Percentiles rank a stretch among this genome's conserved stretches.
These are phyloP conservation scores for Bacidia rubella DNA, from an alignment of 495 filamentous ascomycete genomes.

Conservation along the genomic window DNA sequence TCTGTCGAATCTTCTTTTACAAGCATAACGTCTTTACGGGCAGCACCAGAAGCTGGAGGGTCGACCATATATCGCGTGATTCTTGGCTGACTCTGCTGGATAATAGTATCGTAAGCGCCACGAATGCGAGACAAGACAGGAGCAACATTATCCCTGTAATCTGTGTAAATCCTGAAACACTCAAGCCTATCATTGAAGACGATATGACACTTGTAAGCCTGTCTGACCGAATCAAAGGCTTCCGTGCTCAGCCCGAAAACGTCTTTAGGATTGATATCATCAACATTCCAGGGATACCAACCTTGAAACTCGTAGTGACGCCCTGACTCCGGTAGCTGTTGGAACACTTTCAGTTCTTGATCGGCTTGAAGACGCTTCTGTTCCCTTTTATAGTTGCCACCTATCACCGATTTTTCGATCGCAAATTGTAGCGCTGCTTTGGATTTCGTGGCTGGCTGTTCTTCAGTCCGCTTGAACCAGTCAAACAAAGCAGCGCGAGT, in stretches of 20 bases:
- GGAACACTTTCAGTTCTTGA: conserved; percentile 17
- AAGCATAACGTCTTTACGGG: not conserved
- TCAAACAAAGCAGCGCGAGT: conserved; percentile 12
- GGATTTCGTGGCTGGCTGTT: not conserved
- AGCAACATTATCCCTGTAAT: not conserved
- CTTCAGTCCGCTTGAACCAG: conserved; percentile 1
- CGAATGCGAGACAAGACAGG: not conserved
- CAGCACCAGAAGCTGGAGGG: not conserved
- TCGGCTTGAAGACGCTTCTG: conserved; percentile 19
- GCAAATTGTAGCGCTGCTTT: conserved; percentile 5
- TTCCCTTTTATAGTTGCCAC: conserved; percentile 15
- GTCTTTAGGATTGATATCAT: conserved; percentile 25
- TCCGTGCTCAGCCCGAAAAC: conserved; percentile 34
- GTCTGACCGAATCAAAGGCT: conserved; percentile 33
- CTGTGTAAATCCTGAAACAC: not conserved
- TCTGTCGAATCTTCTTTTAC: not conserved
- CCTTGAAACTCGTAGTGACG: conserved; percentile 22
- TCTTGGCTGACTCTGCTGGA: not conserved
- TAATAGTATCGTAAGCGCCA: not conserved
- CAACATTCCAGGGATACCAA: conserved; percentile 32
- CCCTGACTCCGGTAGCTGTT: conserved; percentile 21
- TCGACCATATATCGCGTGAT: not conserved
- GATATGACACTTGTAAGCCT: conserved; percentile 23
- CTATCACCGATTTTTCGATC: conserved; percentile 10
- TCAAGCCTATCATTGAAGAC: conserved; percentile 18